phyloP scores from a whole-genome alignment of 495 filamentous ascomycete genomes.

The Beverwykella pulmonaria region DNA sequence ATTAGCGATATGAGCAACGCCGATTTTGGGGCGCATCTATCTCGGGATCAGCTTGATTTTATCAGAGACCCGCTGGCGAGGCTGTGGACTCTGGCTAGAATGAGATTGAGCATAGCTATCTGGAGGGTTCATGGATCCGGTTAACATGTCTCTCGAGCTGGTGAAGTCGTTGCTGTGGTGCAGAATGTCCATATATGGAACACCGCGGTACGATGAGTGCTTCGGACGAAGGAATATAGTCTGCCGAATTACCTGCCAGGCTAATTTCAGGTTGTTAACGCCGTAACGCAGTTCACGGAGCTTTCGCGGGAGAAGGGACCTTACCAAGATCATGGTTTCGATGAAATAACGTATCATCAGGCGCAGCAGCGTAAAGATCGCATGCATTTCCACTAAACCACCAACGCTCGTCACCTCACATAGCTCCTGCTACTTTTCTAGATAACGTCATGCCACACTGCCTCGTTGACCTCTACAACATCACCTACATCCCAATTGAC shows the following conservation, averaged over 20 bases:
- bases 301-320: neutral
- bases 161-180: neutral
- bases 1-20: neutral
- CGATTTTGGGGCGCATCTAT: neutral
- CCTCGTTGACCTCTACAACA: neutral
- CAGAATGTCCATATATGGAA: neutral
- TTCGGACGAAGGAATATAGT: neutral
- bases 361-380: neutral
- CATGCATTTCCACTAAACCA: neutral
- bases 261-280: neutral
- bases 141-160: neutral
- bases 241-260: neutral
- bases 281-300: neutral
- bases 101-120: neutral
- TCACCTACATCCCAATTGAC: neutral
- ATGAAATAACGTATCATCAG: neutral
- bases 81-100: neutral
- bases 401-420: neutral
- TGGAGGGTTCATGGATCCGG: neutral
- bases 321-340: neutral
- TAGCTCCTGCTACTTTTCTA: neutral
- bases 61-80: neutral
- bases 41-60: neutral
- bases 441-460: neutral
- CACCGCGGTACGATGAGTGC: neutral